phyloP scores from a whole-genome alignment of 2,329 filamentous ascomycete species.

The Epichloe uncinata region DNA sequence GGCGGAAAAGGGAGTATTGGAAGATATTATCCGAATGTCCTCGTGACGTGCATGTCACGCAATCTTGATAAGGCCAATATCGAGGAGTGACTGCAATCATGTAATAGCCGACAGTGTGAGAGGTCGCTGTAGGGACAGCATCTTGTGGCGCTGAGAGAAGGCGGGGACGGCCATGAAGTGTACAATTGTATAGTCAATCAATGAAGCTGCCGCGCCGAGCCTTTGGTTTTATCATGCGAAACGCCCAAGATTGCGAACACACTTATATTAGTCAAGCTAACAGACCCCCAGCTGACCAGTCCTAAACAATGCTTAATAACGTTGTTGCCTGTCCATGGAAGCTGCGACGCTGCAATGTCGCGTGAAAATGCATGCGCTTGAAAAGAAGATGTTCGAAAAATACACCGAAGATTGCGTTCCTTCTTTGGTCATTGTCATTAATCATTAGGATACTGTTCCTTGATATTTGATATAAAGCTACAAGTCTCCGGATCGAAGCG shows the following conservation, averaged over 20 bases:
- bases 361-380: neutral
- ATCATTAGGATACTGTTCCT: slow-evolving; percentile 78
- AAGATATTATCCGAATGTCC: slow-evolving; percentile 22
- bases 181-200: neutral
- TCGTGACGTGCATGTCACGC: slow-evolving; percentile 1
- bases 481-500: slow-evolving; percentile 57
- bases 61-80: neutral
- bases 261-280: neutral
- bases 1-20: slow-evolving; percentile 50
- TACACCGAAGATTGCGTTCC: neutral
- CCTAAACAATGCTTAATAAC: neutral
- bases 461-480: slow-evolving; percentile 68
- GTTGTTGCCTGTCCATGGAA: neutral
- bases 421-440: slow-evolving; percentile 21
- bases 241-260: neutral
- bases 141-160: neutral
- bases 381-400: neutral
- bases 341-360: neutral
- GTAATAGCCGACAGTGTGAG: neutral
- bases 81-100: neutral
- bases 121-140: neutral
- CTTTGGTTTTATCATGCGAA: neutral
- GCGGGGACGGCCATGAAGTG: neutral
- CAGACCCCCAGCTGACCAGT: neutral
- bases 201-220: neutral